Base-by-base conservation (phyloP, 192 early-diverging fungal species). In the Gryganskiella cystojenkinii region DNA sequence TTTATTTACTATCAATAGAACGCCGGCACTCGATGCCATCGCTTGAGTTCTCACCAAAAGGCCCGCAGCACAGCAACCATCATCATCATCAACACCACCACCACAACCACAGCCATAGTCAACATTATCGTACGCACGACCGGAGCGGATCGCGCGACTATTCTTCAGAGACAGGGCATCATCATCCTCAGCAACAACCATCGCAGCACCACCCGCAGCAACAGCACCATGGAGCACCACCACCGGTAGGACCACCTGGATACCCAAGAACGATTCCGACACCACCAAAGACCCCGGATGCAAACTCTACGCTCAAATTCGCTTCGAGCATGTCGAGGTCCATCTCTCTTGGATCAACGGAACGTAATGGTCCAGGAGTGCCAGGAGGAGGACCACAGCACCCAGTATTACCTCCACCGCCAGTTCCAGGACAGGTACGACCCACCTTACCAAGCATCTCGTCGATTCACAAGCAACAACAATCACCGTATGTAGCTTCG, bases 21-120 rank as follows among this genome's bases (percentile, higher is more conserved):
- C 74, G 74, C 1, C 66, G 74, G 20, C 74, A 78, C 46, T 78
- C 74, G 0, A 78, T 78, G 74, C 74, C 74, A 11, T 78, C 74
- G 0, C 50, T 78, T 9, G 74, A 78, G 30, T 69, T 78, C n/a
- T 78, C 74, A 25, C 74, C 74, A 17, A 78, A 78, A 44, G 74
- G 37, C 37, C 37, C 37, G 13, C 37, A 5, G 13, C 74, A 27
- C 67, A 53, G 31, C 58, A 31, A 14, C 49, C 20, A 24, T 43
- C 50, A 15, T 49, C 40, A 33, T 43, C 43, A 54, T 30, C 33
- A 28, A 35, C 42, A 45, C 24, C 31, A 34, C 33, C 69, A 71
- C 15, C 28, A 31, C 44, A 11, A 43, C 9, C 74, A 78, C 31
- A 51, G 35, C 4, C 74, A 54, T 30, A 27, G 27, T 50, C 42